Evolutionary conservation across 768 basidiomycete species (phyloP), one percentile per base, ranked within the genome.

Genomic region (Udeniomyces megalosporus): DNA sequence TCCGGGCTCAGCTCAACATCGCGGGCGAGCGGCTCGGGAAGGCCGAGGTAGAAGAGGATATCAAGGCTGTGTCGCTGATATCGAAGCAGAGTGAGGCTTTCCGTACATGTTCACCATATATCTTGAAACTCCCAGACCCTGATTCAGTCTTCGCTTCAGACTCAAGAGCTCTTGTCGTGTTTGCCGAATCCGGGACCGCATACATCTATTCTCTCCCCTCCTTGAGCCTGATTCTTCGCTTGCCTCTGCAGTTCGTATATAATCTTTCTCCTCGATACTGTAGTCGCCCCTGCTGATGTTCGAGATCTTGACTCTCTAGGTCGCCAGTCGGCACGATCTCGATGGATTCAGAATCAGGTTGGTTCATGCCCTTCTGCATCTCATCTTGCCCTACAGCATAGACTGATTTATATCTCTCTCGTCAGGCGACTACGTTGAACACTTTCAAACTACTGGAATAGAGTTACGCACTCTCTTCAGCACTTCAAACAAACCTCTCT

Each of bases 11-110:
- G 50, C 72, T 78, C 4, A 79, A 84, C 67, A 76, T 87, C 42
- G 81, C 76, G 50, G 86, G 86, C 3, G 81, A 85, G 15, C 77
- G 80, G 49, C 71, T 88, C 22, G 81, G 78, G 4, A 85, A 81
- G 70, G 78, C 76, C 1, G 85, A 88, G 22, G 83, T 85, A 81
- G 75, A 71, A 15, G 83, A 82, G 10, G 74, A 78, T 29, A 71
- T 74, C 45, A 77, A 76, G 7, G 78, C 82, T 51, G 76, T 85
- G 17, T 68, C 68, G 53, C 68, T 73, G 31, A 75, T 88, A 3
- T 80, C 81, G 58, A 80, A 79, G 67, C 77, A 81, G 67, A 81
- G 86, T 85, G 68, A 62, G 80, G 24, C 12, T 26, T 14, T 14
- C 53, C 5, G 1, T 42, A 6, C 0, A 22, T n/a, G n/a, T n/a